Evolutionary conservation across 1,139 yeast genomes (phyloP).

Genomic region (Groenewaldozyma auringiensis): DNA sequence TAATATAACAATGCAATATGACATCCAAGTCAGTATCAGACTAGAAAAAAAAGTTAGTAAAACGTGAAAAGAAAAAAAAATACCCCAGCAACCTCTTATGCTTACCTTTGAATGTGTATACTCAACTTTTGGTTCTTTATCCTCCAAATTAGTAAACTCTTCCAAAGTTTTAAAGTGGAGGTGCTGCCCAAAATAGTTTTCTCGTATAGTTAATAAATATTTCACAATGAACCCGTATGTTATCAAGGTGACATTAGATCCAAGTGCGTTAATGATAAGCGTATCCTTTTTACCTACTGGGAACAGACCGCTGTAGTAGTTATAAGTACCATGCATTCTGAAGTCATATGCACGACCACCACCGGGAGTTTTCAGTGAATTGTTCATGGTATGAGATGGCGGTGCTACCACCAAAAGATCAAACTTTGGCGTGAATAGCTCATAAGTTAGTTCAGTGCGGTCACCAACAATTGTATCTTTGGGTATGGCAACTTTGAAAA

Average conservation of each 20-base stretch:
- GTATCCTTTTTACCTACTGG: conserved; percentile 56
- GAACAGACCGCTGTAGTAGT: conserved; percentile 51
- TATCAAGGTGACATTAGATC: conserved; percentile 60
- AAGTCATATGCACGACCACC: conserved; percentile 63
- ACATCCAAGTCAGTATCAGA: conserved; percentile 72
- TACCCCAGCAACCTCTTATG: too few relatives aligned
- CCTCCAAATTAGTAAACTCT: conserved; percentile 48
- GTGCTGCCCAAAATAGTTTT: conserved; percentile 83
- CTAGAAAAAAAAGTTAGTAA: conserved; percentile 28
- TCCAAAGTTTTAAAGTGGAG: conserved; percentile 80
- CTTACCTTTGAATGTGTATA: conserved; percentile 17
- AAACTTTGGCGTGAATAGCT: conserved; percentile 50
- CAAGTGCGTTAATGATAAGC: conserved; percentile 55
- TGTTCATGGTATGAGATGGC: conserved; percentile 81
- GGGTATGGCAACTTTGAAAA: conserved; percentile 48
- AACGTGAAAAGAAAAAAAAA: not conserved
- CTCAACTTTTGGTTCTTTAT: conserved; percentile 8
- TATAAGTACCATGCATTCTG: conserved; percentile 56
- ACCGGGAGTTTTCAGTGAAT: conserved; percentile 43
- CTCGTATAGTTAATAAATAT: conserved; percentile 69
- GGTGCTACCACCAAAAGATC: conserved; percentile 67
- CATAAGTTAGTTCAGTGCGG: conserved; percentile 48
- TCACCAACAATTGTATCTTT: conserved; percentile 51
- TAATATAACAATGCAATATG: conserved; percentile 58
- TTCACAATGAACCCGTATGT: conserved; percentile 74